Conservation (phyloP, 2,329 filamentous ascomycete species). For the Scopulariopsis brevicaulis region DNA sequence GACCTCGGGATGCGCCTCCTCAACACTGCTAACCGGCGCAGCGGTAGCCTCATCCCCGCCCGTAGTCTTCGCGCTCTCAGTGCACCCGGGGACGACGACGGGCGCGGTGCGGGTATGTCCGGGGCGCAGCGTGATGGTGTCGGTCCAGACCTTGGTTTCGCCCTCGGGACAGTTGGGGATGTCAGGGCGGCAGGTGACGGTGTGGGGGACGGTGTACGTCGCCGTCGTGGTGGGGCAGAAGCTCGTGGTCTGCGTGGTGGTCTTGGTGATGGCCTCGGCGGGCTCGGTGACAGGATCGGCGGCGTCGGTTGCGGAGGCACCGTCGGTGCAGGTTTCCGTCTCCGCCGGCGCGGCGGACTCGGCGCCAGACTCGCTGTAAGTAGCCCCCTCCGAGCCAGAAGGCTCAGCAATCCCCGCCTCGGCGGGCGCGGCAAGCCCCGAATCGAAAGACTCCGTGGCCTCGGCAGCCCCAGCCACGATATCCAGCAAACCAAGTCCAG, state of each 20-base stretch:
- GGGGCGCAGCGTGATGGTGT: neutral
- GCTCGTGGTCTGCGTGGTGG: too few species aligned
- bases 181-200: slow-evolving; percentile 1
- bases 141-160: neutral
- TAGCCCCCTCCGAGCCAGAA: too few species aligned
- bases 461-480: neutral
- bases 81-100: neutral
- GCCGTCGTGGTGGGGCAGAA: too few species aligned
- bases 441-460: neutral
- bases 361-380: too few species aligned
- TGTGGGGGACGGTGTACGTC: neutral
- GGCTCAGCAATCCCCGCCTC: too few species aligned
- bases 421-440: too few species aligned
- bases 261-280: neutral
- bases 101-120: too few species aligned
- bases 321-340: neutral
- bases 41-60: neutral
- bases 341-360: too few species aligned
- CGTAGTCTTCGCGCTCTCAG: neutral
- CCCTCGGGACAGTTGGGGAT: neutral
- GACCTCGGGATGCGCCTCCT: too few species aligned
- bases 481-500: too few species aligned
- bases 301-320: neutral
- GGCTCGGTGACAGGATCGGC: too few species aligned
- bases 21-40: too few species aligned